phyloP scores from a whole-genome alignment of 75 land plant genomes.

The Picea sitchensis region DNA sequence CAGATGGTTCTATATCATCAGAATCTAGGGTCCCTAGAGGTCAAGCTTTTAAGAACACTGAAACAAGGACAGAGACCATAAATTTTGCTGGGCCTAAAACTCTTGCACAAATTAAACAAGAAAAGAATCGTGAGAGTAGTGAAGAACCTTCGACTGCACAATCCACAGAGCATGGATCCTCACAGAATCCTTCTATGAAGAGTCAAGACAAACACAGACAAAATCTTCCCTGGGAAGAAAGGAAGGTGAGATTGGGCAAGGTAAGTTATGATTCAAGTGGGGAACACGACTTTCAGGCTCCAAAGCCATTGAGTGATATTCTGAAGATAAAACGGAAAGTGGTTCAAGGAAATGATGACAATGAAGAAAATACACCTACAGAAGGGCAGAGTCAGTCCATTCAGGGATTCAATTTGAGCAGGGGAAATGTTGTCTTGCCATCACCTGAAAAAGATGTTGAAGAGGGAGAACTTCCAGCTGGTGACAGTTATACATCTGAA shows the following conservation, averaged over 20 bases:
- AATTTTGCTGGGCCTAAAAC: slow-evolving; percentile 59
- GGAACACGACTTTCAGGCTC: slow-evolving; percentile 25
- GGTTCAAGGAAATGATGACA: slow-evolving; percentile 4
- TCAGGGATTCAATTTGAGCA: not conserved
- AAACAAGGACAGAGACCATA: slow-evolving; percentile 27
- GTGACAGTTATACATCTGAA: slow-evolving; percentile 10
- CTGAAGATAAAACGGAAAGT: slow-evolving; percentile 27
- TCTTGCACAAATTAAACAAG: slow-evolving; percentile 52
- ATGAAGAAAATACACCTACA: not conserved
- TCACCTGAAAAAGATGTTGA: slow-evolving; percentile 5
- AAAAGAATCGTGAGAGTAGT: slow-evolving; percentile 22
- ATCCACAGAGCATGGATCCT: slow-evolving; percentile 5
- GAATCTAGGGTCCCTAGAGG: slow-evolving; percentile 10
- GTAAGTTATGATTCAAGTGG: not conserved
- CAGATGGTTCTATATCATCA: not conserved
- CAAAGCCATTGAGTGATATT: slow-evolving; percentile 40
- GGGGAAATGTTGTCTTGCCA: not conserved
- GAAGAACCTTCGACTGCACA: slow-evolving; percentile 8
- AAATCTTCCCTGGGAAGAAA: slow-evolving; percentile 10
- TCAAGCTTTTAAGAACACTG: slow-evolving; percentile 19
- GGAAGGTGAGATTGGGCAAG: slow-evolving; percentile 1
- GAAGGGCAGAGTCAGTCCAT: not conserved
- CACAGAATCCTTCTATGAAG: not conserved
- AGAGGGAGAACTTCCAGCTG: slow-evolving; percentile 7
- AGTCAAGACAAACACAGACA: not conserved